Percentiles rank a stretch among this genome's conserved stretches.
Conservation (phyloP, 78 protist genomes). For the Dictyostelium purpureum region DNA sequence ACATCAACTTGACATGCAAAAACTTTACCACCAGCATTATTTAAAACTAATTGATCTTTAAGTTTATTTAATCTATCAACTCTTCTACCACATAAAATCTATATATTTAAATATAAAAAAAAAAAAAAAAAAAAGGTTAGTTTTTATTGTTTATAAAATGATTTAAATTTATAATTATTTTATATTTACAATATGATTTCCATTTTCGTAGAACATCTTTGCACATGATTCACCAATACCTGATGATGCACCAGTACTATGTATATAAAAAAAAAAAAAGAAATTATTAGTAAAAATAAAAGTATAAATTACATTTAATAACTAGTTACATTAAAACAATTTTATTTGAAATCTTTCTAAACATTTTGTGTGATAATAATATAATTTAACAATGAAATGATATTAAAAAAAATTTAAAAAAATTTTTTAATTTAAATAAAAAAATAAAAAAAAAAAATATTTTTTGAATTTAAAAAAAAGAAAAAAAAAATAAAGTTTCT, state of each 20-base stretch:
- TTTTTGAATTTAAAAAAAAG: neutral
- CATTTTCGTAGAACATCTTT: slow-evolving; percentile 62
- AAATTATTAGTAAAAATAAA: neutral
- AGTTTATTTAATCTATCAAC: slow-evolving; percentile 63
- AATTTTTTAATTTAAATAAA: neutral
- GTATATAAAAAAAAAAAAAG: neutral
- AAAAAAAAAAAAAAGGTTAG: neutral
- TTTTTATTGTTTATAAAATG: too few relatives aligned
- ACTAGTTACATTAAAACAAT: slow-evolving; percentile 57
- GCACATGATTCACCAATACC: slow-evolving; percentile 87
- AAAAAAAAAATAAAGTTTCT: neutral
- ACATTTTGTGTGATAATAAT: slow-evolving; percentile 16
- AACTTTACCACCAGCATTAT: neutral
- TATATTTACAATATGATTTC: slow-evolving; percentile 57
- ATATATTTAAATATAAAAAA: neutral
- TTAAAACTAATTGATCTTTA: neutral
- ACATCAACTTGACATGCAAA: slow-evolving; percentile 65
- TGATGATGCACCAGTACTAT: slow-evolving; percentile 84
- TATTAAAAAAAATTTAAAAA: neutral
- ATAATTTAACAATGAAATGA: neutral
- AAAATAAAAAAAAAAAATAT: neutral
- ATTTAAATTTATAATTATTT: neutral
- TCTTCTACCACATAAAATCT: slow-evolving; percentile 80
- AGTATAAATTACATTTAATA: neutral
- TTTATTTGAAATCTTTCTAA: slow-evolving; percentile 61